Base-by-base conservation (phyloP, 306 rosid genomes). In the Prunus mume region DNA sequence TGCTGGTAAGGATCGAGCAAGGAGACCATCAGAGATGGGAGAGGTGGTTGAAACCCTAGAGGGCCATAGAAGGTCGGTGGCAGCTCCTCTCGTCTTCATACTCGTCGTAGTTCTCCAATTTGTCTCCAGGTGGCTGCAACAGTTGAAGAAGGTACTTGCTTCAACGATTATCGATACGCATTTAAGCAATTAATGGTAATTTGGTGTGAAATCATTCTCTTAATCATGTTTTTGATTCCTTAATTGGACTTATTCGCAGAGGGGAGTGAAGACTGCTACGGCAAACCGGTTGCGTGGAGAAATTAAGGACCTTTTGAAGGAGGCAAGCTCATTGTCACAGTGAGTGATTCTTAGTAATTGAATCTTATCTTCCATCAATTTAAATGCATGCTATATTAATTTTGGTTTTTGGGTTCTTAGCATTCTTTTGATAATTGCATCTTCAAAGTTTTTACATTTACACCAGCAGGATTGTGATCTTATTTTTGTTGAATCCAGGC, bases 241-340 rank as follows among this genome's bases (percentile, higher is more conserved):
- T 3, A 12, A 22, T 46, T 43, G 12, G 3, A 52, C 14, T 52
- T 25, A 2, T 25, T 82, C 61, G 71, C 81, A 92, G 93, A 38
- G 69, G 63, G 91, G 87, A 77, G 81, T 77, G 19, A 86, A 71
- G 55, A 86, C 73, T 25, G 81, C 74, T 18, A 82, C 66, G 71
- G 93, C 78, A 81, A 73, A 18, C 68, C 81, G 83, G 76, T 70
- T 95, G 82, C 89, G 85, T 45, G 81, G 25, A 71, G 96, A 25
- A 91, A 83, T n/a, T n/a, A 88, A 84, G 71, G 80, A 88, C 72
- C 92, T 92, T 64, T 65, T 89, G 87, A 92, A 81, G 75, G 97
- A 92, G 80, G 98, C 97, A 12, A 85, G 83, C 91, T 47, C 89
- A 65, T 69, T 88, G 83, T 90, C 97, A 3, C 97, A 90, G 98